Base-by-base conservation (phyloP, 768 basidiomycete species). In the Lactifluus subvellereus region DNA sequence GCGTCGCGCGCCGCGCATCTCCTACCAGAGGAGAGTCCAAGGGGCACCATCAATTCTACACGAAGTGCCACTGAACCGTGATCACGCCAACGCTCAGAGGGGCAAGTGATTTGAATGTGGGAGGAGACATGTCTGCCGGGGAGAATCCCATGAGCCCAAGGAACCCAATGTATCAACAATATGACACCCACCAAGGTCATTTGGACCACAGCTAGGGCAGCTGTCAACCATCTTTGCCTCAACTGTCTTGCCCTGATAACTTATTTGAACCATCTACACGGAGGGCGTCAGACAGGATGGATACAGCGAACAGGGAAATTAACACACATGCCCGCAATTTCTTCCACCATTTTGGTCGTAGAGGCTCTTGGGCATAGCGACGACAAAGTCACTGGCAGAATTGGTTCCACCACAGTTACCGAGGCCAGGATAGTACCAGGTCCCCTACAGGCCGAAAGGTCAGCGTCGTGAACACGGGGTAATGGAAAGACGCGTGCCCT, bases 401-500 rank as follows among this genome's bases (percentile, higher is more conserved):
- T 66, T 61, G 22, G 55, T 58, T 14, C 37, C 2, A 20, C 67
- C 67, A 47, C 67, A 68, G 8, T 49, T 60, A 2, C 67, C 67
- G 4, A 66, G 59, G n/a, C 67, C 67, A 18, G 61, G 35, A 0
- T 14, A 0, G n/a, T 54, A 68, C 61, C 61, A 68, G 22, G 65
- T 63, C 18, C 62, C 61, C 66, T 69, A 38, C 55, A 42, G 18
- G 54, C 53, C 20, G 38, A 32, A 59, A 27, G 13, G 51, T 51
- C 53, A 52, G 50, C 59, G 38, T 47, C 47, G 43, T 48, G 16
- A 58, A 58, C 59, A 49, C 65, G 7, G 38, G 33, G 14, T 33
- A 27, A 22, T 10, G 4, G n/a, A 54, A 22, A 16, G 10, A 43
- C 32, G 76, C 83, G 65, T 71, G 89, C 89, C 66, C 77, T 75